A percentile compares a stretch with the other conserved stretches of the same genome.
Conservation (phyloP, 2,329 filamentous ascomycete species). For the Trichoderma hamatum region DNA sequence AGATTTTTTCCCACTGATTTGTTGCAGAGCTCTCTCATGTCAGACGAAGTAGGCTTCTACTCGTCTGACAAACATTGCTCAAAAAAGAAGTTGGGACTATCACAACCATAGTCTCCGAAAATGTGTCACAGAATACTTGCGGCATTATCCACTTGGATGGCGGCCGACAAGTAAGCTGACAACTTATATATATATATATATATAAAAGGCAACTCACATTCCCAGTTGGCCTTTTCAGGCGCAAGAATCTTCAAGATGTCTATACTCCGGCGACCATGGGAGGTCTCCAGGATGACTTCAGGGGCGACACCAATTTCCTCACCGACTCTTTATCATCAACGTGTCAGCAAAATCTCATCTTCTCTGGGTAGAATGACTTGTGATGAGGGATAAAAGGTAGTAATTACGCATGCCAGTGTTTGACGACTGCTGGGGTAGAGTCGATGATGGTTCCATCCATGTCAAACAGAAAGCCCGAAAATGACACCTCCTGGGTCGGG, state of each 20-base stretch:
- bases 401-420: conserved; percentile 72
- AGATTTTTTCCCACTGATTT: background rate
- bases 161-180: background rate
- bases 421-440: conserved; percentile 74
- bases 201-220: conserved; percentile 65
- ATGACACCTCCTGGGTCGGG: conserved; percentile 51
- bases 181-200: background rate
- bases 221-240: conserved; percentile 86
- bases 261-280: conserved; percentile 87
- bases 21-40: background rate
- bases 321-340: conserved; percentile 61
- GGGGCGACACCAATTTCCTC: conserved; percentile 82
- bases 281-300: conserved; percentile 83
- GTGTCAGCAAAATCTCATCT: conserved; percentile 3
- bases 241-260: conserved; percentile 80
- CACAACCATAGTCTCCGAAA: background rate
- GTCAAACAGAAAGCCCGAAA: conserved; percentile 67
- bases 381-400: background rate
- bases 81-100: background rate
- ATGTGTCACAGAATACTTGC: background rate
- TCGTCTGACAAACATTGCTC: background rate
- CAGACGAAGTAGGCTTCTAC: background rate
- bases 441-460: conserved; percentile 87
- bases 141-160: background rate
- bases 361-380: background rate